Conservation (phyloP, 2,329 filamentous ascomycete genomes). For the Westerdykella aurantiaca region DNA sequence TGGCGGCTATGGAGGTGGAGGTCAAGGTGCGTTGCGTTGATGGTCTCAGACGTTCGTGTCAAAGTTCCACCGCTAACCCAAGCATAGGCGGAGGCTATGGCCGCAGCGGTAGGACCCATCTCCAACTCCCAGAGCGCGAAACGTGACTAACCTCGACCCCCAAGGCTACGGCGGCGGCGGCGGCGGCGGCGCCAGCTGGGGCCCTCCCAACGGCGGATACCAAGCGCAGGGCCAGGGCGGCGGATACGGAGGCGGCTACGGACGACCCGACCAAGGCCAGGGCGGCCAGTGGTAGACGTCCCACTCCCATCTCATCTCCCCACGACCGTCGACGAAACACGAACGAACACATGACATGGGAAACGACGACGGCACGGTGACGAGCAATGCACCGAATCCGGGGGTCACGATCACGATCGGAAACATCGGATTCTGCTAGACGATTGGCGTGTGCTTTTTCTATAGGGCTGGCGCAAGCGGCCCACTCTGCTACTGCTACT, state of each 20-base stretch:
- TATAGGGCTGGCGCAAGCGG: constrained; percentile 21
- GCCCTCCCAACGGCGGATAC: constrained; percentile 25
- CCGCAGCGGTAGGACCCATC: constrained; percentile 13
- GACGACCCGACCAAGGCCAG: constrained; percentile 22
- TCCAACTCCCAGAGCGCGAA: not conserved
- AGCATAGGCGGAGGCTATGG: constrained; percentile 10
- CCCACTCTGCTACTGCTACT: constrained; percentile 3
- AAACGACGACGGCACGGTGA: no score
- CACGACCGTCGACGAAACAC: not conserved
- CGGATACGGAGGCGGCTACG: constrained; percentile 15
- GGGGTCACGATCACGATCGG: no score
- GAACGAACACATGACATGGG: no score
- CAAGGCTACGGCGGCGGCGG: constrained; percentile 22
- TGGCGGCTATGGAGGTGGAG: constrained; percentile 15
- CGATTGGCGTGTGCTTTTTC: constrained; percentile 8
- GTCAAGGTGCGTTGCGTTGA: constrained; percentile 16
- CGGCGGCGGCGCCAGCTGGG: constrained; percentile 23
- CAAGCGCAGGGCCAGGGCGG: constrained; percentile 19
- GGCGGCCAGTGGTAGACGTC: constrained; percentile 29
- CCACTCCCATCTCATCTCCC: not conserved
- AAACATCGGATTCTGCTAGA: constrained; percentile 15
- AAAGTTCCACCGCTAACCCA: constrained; percentile 5
- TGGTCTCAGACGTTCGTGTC: constrained; percentile 1
- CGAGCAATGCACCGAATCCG: no score
- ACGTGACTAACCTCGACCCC: constrained; percentile 4